Evolutionary conservation across 495 filamentous ascomycete species (phyloP).

Genomic region (Entonaema liquescens): DNA sequence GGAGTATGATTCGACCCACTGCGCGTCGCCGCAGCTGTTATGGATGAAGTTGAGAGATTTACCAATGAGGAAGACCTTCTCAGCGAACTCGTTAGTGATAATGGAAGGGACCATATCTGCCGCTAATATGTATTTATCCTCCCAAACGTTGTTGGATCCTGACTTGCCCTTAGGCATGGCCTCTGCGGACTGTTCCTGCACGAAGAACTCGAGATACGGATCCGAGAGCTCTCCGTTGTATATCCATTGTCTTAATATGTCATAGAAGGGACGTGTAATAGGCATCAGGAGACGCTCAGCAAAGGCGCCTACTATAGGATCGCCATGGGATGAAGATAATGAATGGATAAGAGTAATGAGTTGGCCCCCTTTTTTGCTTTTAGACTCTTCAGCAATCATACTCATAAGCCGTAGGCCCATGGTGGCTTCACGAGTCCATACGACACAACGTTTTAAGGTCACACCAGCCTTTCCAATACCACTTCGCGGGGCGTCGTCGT

Average conservation of each 20-base stretch:
- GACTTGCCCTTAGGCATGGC: conserved; percentile 64
- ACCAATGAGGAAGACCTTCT: conserved; percentile 95
- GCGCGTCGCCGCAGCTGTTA: conserved; percentile 89
- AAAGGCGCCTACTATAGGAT: conserved; percentile 92
- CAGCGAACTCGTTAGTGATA: conserved; percentile 88
- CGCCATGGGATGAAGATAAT: conserved; percentile 92
- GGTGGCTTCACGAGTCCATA: conserved; percentile 97
- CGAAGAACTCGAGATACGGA: conserved; percentile 95
- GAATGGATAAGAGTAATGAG: conserved; percentile 93
- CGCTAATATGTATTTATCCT: conserved; percentile 92
- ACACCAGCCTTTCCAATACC: conserved; percentile 88
- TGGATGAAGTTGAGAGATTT: conserved; percentile 99
- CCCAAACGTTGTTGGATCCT: conserved; percentile 88
- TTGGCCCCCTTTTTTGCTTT: conserved; percentile 87
- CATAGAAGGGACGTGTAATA: conserved; percentile 96
- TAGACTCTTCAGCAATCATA: conserved; percentile 89
- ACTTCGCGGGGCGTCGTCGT: conserved; percentile 68
- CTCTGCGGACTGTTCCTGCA: conserved; percentile 72
- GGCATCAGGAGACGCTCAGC: conserved; percentile 91
- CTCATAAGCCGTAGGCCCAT: conserved; percentile 96
- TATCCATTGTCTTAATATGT: conserved; percentile 96
- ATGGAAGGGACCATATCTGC: conserved; percentile 90
- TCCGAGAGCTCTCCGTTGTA: conserved; percentile 98
- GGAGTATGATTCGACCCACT: conserved; percentile 97
- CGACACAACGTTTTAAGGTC: conserved; percentile 91